Evolutionary conservation across 805 yeast genomes (phyloP), one percentile per base, ranked within the genome.

Genomic region (Candida succiphila): DNA sequence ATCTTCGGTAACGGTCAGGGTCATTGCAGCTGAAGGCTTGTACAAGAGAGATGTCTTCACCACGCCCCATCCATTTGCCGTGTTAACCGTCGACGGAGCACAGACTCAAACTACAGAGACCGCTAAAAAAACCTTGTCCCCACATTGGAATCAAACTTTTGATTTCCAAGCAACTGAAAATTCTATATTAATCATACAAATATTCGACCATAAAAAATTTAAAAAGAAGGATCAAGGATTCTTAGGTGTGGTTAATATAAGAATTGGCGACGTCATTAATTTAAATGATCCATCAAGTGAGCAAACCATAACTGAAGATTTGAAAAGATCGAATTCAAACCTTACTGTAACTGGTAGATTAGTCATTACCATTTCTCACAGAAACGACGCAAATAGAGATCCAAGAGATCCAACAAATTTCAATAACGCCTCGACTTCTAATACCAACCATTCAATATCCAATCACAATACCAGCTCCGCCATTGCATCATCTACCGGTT

Each of bases 161-260:
- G 72, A 73, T 36, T 87, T 92, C 58, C 71, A 69, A 34, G 82
- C 78, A 27, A 72, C 67, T 32, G 94, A 83, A 49, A 81, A 81
- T 50, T 81, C 94, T 7, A 83, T 88, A 29, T 65, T 92, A 33
- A 94, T 89, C 12, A 75, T 92, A 40, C 97, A 92, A 57, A 92
- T 92, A 7, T 92, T 92, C 60, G 97, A 92, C 57, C 97, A 89
- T 56, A 88, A 87, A 56, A 92, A 92, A 60, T 92, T 92, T 65
- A 92, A 92, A 58, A 87, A 86, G 75, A 88, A 87, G 70, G 98
- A 92, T 55, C 99, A 92, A 59, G 99, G 99, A 5, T 92, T 92
- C 48, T 65, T 92, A 34, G 99, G 99, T 37, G 97, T 92, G 15
- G 92, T 92, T 40, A 92, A 92, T 56, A 72, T 92, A 33, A 69